Evolutionary conservation across 345 rosid species (phyloP), one percentile per base, ranked within the genome.

Genomic region (Eucalyptus erythrocorys): DNA sequence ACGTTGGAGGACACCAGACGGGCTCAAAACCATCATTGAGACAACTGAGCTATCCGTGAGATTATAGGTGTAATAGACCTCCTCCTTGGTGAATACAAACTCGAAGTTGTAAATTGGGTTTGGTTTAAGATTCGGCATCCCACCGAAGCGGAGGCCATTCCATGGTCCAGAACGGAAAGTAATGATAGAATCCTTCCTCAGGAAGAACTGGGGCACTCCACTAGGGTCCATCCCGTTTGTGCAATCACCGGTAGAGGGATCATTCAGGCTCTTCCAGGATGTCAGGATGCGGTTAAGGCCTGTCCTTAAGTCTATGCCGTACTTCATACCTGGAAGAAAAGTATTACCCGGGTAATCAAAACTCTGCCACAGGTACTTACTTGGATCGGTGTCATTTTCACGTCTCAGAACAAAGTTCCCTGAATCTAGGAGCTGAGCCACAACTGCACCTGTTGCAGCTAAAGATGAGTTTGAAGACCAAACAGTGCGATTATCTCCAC

Each of bases 91-190:
- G 12, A 90, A 87, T 11, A 90, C 86, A 87, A 93, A 93, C 88
- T 80, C 12, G 86, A 91, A 93, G 14, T 50, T 90, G 22, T 92
- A 89, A 43, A 87, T 49, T 48, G 91, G 88, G 51, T 91, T 59
- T 2, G 94, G 91, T 57, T 93, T 55, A 91, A 92, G 90, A 68
- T 93, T 92, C 3, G 95, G 95, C 82, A 93, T 92, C 51, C 94
- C 95, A 47, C 94, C 91, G 87, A 93, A 94, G 87, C 92, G 89
- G 13, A 87, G 76, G 10, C 95, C 96, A 81, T 93, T 93, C 96
- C 94, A 94, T 0, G 95, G 87, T 9, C 96, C 96, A 22, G 95
- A 92, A 9, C 95, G 88, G 48, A 89, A 93, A 42, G 22, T 45
- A 22, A 37, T 88, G 9, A 5, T 37, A 2, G 88, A 48, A 19